These are phyloP conservation scores for Acacia pycnantha DNA, from an alignment of 331 rosid species.

Conservation along the genomic window DNA sequence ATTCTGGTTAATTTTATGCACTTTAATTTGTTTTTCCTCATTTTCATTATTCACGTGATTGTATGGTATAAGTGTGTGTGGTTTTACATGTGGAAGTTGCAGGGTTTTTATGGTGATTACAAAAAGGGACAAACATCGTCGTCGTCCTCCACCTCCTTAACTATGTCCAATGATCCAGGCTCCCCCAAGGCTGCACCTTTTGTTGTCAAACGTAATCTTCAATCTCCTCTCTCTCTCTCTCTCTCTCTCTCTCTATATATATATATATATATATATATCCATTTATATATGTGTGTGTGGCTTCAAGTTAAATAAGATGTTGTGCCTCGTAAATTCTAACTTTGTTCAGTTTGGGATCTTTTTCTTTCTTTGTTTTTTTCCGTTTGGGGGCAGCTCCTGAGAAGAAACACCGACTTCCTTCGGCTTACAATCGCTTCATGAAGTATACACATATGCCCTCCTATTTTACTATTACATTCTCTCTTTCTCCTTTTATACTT, in stretches of 20 bases:
- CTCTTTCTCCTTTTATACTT: background rate
- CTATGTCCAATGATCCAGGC: slow-evolving; percentile 62
- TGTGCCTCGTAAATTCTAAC: background rate
- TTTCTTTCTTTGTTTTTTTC: background rate
- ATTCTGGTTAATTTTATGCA: background rate
- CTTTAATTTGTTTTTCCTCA: background rate
- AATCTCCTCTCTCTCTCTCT: background rate
- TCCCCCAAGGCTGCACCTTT: slow-evolving; percentile 82
- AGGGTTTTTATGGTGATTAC: slow-evolving; percentile 64
- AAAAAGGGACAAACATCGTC: slow-evolving; percentile 57
- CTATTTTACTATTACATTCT: slow-evolving; percentile 2
- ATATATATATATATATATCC: too few species aligned
- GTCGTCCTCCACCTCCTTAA: slow-evolving; percentile 48
- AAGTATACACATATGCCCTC: slow-evolving; percentile 50
- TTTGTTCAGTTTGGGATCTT: background rate
- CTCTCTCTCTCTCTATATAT: background rate
- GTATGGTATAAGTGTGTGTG: too few species aligned
- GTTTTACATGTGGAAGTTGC: slow-evolving; percentile 20
- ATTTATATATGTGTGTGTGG: background rate
- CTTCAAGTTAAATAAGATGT: background rate
- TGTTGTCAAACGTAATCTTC: slow-evolving; percentile 75
- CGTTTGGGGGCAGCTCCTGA: slow-evolving; percentile 75
- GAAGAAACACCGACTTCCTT: slow-evolving; percentile 96
- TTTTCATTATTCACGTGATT: background rate
- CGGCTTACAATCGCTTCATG: slow-evolving; percentile 99